Conservation (phyloP, 202 grass and related monocot species). For the Panicum hallii region DNA sequence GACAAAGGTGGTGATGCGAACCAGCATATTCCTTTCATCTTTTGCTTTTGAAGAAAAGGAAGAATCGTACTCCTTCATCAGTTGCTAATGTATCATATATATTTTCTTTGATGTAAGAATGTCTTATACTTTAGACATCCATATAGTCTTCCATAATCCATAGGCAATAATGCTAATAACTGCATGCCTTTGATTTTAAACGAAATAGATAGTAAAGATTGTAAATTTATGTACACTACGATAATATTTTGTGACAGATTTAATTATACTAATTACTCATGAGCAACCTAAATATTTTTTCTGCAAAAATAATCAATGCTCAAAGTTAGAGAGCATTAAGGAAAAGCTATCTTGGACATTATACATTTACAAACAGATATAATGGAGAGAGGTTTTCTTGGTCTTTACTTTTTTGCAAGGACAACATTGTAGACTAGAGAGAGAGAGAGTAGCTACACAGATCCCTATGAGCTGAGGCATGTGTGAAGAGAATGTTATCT, state of each 20-base stretch:
- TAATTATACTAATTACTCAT: background rate
- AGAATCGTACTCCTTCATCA: background rate
- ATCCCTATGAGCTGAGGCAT: conserved; percentile 73
- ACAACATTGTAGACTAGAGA: background rate
- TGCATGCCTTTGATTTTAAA: background rate
- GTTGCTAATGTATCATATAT: background rate
- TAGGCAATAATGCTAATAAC: background rate
- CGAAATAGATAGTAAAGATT: background rate
- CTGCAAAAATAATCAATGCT: background rate
- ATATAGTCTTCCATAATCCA: background rate
- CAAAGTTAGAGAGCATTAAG: background rate
- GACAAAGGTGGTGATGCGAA: conserved; percentile 36
- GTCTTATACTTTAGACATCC: background rate
- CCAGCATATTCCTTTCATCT: conserved; percentile 31
- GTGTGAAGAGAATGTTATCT: conserved; percentile 65
- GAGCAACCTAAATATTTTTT: background rate
- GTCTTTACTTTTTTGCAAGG: conserved; percentile 33
- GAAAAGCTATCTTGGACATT: background rate
- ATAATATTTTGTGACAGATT: background rate
- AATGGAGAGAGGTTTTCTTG: conserved; percentile 8
- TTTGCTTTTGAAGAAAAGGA: conserved; percentile 25
- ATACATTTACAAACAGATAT: background rate
- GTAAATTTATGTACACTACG: too few relatives aligned
- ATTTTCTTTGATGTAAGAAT: background rate
- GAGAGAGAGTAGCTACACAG: conserved; percentile 59